Percentiles rank a stretch among this genome's conserved stretches.
These are phyloP conservation scores for Ceriops zippeliana DNA, from an alignment of 345 rosid genomes.

Conservation along the genomic window DNA sequence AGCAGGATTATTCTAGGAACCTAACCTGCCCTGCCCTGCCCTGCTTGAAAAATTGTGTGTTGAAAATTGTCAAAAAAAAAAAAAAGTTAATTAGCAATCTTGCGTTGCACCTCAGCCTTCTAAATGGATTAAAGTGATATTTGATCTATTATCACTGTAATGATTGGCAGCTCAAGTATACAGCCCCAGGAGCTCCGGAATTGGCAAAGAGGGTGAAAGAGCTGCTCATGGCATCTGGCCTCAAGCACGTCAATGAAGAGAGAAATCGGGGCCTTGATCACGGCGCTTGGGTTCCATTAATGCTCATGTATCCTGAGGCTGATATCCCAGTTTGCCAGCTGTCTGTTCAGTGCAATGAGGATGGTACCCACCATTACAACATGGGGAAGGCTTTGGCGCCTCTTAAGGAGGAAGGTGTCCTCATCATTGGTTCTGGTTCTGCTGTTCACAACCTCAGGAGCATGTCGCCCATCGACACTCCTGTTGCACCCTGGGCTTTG, in stretches of 20 bases:
- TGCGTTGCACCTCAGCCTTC: too few species aligned
- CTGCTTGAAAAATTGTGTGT: too few species aligned
- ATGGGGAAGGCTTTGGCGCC: conserved; percentile 87
- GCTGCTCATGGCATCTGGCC: conserved; percentile 49
- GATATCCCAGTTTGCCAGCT: conserved; percentile 83
- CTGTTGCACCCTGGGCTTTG: conserved; percentile 60
- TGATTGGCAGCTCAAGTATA: conserved; percentile 61
- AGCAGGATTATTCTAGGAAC: too few species aligned
- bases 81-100: too few species aligned
- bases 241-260: conserved; percentile 59
- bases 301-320: conserved; percentile 93
- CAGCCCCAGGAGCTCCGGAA: conserved; percentile 86
- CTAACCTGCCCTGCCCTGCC: too few species aligned
- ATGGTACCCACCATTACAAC: conserved; percentile 67
- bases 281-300: conserved; percentile 92
- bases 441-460: conserved; percentile 70
- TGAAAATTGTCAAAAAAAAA: too few species aligned
- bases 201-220: conserved; percentile 76
- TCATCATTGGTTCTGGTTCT: conserved; percentile 80
- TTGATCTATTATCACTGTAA: background rate
- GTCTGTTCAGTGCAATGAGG: conserved; percentile 58
- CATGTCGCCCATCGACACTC: conserved; percentile 16
- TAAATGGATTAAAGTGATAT: too few species aligned
- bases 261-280: conserved; percentile 79
- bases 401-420: conserved; percentile 80